Percentiles rank a stretch among this genome's conserved stretches.
Conservation (phyloP, 2,329 filamentous ascomycete species). For the Dactylonectria macrodidyma region DNA sequence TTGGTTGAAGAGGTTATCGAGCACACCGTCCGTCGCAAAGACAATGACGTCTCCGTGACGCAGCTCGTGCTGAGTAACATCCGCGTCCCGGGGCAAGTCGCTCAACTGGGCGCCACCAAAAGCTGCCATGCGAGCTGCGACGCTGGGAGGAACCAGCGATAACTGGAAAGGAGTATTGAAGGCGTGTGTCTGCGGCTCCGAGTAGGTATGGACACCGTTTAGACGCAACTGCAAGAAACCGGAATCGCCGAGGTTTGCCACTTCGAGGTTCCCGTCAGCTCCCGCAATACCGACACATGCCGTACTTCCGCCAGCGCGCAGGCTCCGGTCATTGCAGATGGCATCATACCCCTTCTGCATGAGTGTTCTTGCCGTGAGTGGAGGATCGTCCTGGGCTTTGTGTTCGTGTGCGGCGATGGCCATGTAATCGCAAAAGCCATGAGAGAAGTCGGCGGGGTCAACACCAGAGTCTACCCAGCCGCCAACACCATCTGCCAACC, state of each 20-base stretch:
- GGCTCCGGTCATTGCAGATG: slow-evolving; percentile 79
- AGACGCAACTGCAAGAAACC: slow-evolving; percentile 90
- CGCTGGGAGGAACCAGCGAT: slow-evolving; percentile 85
- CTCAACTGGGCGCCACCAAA: slow-evolving; percentile 88
- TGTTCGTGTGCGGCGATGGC: slow-evolving; percentile 79
- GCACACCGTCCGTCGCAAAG: slow-evolving; percentile 94
- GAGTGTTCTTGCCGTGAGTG: slow-evolving; percentile 75
- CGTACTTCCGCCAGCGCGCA: slow-evolving; percentile 90
- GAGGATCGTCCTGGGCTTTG: slow-evolving; percentile 52
- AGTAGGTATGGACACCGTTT: slow-evolving; percentile 87
- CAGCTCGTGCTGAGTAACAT: slow-evolving; percentile 81
- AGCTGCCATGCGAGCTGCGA: slow-evolving; percentile 83
- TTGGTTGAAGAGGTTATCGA: slow-evolving; percentile 95
- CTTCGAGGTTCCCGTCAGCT: slow-evolving; percentile 81
- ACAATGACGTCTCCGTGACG: slow-evolving; percentile 95
- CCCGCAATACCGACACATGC: slow-evolving; percentile 88
- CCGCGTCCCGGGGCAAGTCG: slow-evolving; percentile 88
- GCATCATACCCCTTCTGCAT: slow-evolving; percentile 89
- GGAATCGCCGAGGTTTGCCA: slow-evolving; percentile 96
- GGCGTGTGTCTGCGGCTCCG: slow-evolving; percentile 90
- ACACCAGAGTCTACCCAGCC: slow-evolving; percentile 95
- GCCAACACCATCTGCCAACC: slow-evolving; percentile 94
- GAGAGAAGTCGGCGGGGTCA: slow-evolving; percentile 95
- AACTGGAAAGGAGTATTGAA: slow-evolving; percentile 99
- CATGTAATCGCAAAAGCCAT: slow-evolving; percentile 95